phyloP scores from a whole-genome alignment of 768 basidiomycete genomes.

The Tricholoma furcatifolium region DNA sequence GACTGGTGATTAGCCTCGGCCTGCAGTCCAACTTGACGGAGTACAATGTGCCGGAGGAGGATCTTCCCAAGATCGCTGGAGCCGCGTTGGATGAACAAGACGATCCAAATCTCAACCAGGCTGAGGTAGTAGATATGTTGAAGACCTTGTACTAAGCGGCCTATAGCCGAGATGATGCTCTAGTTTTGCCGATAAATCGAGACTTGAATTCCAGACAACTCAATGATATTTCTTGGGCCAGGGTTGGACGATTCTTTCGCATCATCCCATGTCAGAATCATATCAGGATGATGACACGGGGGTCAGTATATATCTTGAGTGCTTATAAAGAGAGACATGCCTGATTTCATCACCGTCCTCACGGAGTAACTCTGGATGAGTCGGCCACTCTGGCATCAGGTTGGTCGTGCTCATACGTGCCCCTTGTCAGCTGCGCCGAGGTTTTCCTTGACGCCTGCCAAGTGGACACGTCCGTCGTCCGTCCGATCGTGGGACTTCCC shows the following conservation, averaged over 20 bases:
- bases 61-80: slow-evolving; percentile 53
- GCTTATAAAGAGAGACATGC: slow-evolving; percentile 10
- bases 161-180: background rate
- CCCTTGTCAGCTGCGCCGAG: slow-evolving; percentile 5
- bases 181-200: slow-evolving; percentile 1
- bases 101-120: slow-evolving; percentile 28
- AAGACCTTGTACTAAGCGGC: slow-evolving; percentile 39
- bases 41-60: slow-evolving; percentile 61
- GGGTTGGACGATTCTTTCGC: background rate
- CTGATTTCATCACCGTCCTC: slow-evolving; percentile 3
- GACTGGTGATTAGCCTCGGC: slow-evolving; percentile 60
- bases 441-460: slow-evolving; percentile 1
- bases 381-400: slow-evolving; percentile 20
- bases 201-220: slow-evolving; percentile 11
- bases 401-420: slow-evolving; percentile 10
- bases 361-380: slow-evolving; percentile 17
- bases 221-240: no score
- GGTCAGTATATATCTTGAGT: background rate
- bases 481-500: slow-evolving; percentile 13
- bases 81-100: slow-evolving; percentile 42
- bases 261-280: slow-evolving; percentile 3
- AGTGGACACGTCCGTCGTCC: slow-evolving; percentile 13
- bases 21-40: slow-evolving; percentile 55
- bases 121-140: slow-evolving; percentile 48
- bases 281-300: background rate